These are phyloP conservation scores for Graphiopsis chlorocephala DNA, from an alignment of 2,329 filamentous ascomycete genomes.

Conservation along the genomic window DNA sequence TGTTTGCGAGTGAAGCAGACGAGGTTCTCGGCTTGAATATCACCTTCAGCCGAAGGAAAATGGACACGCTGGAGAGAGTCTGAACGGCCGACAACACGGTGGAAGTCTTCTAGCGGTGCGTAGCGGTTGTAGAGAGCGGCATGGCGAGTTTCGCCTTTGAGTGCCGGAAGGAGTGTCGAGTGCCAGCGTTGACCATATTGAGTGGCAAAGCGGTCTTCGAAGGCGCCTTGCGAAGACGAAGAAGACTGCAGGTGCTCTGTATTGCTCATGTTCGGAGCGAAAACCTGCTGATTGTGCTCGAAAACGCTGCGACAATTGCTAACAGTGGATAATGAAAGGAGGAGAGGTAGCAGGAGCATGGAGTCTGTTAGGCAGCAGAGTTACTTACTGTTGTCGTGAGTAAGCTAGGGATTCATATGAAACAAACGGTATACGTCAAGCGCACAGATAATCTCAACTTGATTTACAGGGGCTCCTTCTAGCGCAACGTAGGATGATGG, in stretches of 20 bases:
- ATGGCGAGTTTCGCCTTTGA: conserved; percentile 26
- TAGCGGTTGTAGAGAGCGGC: conserved; percentile 31
- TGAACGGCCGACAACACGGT: conserved; percentile 2
- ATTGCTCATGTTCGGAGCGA: conserved; percentile 24
- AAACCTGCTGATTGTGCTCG: neutral
- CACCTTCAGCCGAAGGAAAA: conserved; percentile 3
- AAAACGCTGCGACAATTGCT: neutral
- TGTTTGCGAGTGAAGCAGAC: neutral
- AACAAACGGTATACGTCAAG: neutral
- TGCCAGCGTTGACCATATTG: conserved; percentile 28
- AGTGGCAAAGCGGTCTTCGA: conserved; percentile 31
- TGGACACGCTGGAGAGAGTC: neutral
- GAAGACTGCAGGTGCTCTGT: conserved; percentile 19
- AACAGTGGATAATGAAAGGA: neutral
- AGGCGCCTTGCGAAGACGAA: conserved; percentile 25
- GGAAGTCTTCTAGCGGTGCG: conserved; percentile 19
- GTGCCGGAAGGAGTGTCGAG: conserved; percentile 27
- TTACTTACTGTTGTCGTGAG: conserved; percentile 2
- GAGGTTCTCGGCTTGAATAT: conserved; percentile 15
- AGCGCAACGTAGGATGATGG: neutral
- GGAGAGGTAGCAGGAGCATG: neutral
- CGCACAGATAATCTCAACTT: neutral
- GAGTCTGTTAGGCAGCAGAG: conserved; percentile 1
- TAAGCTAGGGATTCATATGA: neutral
- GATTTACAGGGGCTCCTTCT: neutral